phyloP scores from a whole-genome alignment of 495 filamentous ascomycete species.

The Massariosphaeria phaeospora region DNA sequence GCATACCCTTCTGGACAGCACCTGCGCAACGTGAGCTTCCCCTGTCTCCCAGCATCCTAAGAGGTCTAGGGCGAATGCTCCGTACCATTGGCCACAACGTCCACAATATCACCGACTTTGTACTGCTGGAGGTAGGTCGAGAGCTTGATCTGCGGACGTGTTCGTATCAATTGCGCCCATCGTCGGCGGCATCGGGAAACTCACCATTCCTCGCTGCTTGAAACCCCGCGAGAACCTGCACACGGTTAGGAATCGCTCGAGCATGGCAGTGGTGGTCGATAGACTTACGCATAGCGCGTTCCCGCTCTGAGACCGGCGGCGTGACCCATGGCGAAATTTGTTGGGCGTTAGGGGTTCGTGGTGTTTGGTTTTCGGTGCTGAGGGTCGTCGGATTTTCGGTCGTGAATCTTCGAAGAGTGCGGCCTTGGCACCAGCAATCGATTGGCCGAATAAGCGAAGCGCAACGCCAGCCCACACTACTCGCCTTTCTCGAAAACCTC shows the following conservation, averaged over 20 bases:
- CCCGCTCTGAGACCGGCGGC: constrained; percentile 88
- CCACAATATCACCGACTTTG: constrained; percentile 63
- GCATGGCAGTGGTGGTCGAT: neutral
- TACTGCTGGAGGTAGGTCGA: constrained; percentile 82
- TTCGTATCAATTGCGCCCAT: constrained; percentile 41
- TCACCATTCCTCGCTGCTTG: constrained; percentile 89
- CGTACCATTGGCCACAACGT: constrained; percentile 28
- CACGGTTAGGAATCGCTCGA: neutral
- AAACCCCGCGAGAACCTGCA: constrained; percentile 73
- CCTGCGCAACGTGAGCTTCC: constrained; percentile 27
- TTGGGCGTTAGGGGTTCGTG: constrained; percentile 8
- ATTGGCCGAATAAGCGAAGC: too few relatives aligned
- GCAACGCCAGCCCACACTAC: neutral
- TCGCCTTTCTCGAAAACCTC: neutral
- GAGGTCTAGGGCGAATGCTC: constrained; percentile 4
- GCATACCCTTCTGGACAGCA: constrained; percentile 58
- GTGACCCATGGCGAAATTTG: constrained; percentile 79
- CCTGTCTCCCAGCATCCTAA: neutral
- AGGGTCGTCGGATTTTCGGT: neutral
- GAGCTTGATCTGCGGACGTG: constrained; percentile 79
- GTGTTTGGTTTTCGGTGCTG: constrained; percentile 20
- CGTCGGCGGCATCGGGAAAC: constrained; percentile 69
- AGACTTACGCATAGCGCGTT: constrained; percentile 58
- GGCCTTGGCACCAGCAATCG: constrained; percentile 1
- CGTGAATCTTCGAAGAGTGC: constrained; percentile 1